A percentile compares a stretch with the other conserved stretches of the same genome.
Conservation (phyloP, 2,329 filamentous ascomycete species). For the Epichloe brachyelytri region DNA sequence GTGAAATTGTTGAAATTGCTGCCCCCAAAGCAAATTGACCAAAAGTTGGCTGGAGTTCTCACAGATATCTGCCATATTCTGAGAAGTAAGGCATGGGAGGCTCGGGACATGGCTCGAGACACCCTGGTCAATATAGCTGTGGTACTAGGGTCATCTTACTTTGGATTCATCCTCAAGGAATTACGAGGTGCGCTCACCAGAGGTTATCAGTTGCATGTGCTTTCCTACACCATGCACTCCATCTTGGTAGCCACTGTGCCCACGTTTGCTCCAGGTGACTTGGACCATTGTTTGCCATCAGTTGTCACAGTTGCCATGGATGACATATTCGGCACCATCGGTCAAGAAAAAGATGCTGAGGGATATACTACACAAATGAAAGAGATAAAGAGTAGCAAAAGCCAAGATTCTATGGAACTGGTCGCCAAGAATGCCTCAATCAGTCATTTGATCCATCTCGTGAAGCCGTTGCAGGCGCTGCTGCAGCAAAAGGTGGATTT, state of each 20-base stretch:
- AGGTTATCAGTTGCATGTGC: slow-evolving; percentile 87
- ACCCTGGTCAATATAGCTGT: slow-evolving; percentile 75
- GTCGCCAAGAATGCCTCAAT: slow-evolving; percentile 74
- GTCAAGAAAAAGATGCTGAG: slow-evolving; percentile 93
- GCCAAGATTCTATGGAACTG: slow-evolving; percentile 92
- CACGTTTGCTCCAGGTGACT: slow-evolving; percentile 62
- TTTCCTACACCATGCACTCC: slow-evolving; percentile 90
- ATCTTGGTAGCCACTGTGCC: slow-evolving; percentile 68
- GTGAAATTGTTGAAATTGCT: slow-evolving; percentile 78
- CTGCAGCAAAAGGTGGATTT: slow-evolving; percentile 75
- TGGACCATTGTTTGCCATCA: slow-evolving; percentile 74
- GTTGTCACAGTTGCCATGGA: slow-evolving; percentile 87
- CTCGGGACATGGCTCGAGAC: slow-evolving; percentile 80
- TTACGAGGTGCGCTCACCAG: slow-evolving; percentile 67
- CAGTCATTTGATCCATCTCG: slow-evolving; percentile 56
- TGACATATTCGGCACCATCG: slow-evolving; percentile 84
- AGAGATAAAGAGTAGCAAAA: slow-evolving; percentile 96
- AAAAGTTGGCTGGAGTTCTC: slow-evolving; percentile 67
- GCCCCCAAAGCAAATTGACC: slow-evolving; percentile 57
- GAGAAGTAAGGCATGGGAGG: slow-evolving; percentile 75
- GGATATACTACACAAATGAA: slow-evolving; percentile 94
- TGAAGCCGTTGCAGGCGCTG: slow-evolving; percentile 66
- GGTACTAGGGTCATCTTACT: slow-evolving; percentile 67
- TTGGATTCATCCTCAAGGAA: slow-evolving; percentile 90
- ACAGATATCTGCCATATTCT: slow-evolving; percentile 90